These are phyloP conservation scores for Chrysanthemum seticuspe DNA, from an alignment of 129 eudicot genomes.

Conservation along the genomic window DNA sequence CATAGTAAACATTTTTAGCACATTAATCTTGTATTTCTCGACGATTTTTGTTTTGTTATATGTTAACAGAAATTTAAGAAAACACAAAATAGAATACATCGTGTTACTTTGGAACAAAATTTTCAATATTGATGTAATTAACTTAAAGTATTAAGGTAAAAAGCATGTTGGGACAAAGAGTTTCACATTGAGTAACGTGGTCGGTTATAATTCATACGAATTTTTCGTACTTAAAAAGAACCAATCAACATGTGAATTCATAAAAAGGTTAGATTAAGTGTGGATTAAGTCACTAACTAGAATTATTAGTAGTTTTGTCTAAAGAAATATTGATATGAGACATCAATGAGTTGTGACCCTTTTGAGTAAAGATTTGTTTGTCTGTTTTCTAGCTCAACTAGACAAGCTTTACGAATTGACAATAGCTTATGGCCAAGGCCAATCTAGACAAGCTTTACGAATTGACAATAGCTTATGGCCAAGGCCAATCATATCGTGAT, in stretches of 20 bases:
- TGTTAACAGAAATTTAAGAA: too few species aligned
- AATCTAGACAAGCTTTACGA: slow-evolving; percentile 20
- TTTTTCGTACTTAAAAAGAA: slow-evolving; percentile 15
- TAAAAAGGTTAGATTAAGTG: slow-evolving; percentile 29
- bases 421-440: slow-evolving; percentile 12
- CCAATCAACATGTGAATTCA: slow-evolving; percentile 26
- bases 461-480: slow-evolving; percentile 17
- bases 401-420: slow-evolving; percentile 22
- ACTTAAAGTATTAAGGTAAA: slow-evolving; percentile 6
- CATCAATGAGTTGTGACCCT: slow-evolving; percentile 22
- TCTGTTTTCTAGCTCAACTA: slow-evolving; percentile 21
- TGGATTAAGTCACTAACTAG: slow-evolving; percentile 28
- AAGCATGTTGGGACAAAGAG: slow-evolving; percentile 6
- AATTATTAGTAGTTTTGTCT: slow-evolving; percentile 29
- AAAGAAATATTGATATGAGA: slow-evolving; percentile 11
- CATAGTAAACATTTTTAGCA: too few species aligned
- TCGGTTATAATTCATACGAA: slow-evolving; percentile 11
- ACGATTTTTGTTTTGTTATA: too few species aligned
- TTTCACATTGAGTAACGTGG: slow-evolving; percentile 7
- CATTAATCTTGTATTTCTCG: too few species aligned
- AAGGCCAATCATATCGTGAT: slow-evolving; percentile 19
- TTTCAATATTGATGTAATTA: background rate
- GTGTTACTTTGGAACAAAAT: background rate
- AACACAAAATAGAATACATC: too few species aligned
- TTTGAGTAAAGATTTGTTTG: slow-evolving; percentile 21